Percentiles rank a stretch among this genome's conserved stretches.
phyloP scores from a whole-genome alignment of 306 rosid species.

The Fragaria vesca region DNA sequence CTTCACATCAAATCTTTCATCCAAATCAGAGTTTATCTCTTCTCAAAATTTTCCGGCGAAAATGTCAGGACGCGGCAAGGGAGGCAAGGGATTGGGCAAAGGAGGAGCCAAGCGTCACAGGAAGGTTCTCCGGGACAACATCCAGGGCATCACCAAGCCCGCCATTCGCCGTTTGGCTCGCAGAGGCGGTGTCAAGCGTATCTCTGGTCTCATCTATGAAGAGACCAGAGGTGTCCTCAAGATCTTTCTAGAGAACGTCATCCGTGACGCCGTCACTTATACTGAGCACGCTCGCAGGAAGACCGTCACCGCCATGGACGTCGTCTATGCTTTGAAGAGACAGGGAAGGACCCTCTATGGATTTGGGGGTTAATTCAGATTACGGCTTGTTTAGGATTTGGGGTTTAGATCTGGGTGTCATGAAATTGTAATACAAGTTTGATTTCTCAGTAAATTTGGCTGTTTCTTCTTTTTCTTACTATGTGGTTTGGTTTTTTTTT shows the following conservation, averaged over 20 bases:
- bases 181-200: constrained; percentile 51
- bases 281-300: constrained; percentile 51
- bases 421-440: no score
- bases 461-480: no score
- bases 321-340: constrained; percentile 50
- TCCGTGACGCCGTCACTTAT: constrained; percentile 53
- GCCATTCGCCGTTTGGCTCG: constrained; percentile 57
- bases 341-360: constrained; percentile 56
- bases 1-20: no score
- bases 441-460: no score
- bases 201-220: constrained; percentile 52
- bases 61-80: constrained; percentile 64
- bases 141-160: constrained; percentile 54
- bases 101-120: constrained; percentile 60
- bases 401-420: no score
- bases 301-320: constrained; percentile 55
- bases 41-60: background rate
- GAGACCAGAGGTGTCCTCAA: constrained; percentile 52
- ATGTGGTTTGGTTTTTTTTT: no score
- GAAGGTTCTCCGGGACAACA: constrained; percentile 54
- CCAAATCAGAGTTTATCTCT: no score
- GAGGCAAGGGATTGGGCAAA: constrained; percentile 61
- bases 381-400: background rate
- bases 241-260: constrained; percentile 50
- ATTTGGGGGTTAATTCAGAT: constrained; percentile 35